phyloP scores from a whole-genome alignment of 2,329 filamentous ascomycete species.

The Neofusicoccum kwambonambiense region DNA sequence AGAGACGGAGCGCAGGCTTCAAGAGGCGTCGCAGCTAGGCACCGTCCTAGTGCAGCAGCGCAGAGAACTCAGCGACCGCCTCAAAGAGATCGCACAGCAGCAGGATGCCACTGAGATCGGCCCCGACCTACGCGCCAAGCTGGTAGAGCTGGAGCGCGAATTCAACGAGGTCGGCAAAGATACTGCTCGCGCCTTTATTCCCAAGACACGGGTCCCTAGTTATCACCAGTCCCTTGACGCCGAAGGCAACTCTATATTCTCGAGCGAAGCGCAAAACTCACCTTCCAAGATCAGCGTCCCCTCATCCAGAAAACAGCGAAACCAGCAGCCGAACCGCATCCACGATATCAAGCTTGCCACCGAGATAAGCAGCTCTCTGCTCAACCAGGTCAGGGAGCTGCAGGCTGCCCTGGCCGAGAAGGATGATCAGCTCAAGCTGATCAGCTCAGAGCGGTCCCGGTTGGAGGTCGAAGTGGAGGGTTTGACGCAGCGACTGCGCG shows the following conservation, averaged over 20 bases:
- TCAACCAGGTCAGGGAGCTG: slow-evolving; percentile 89
- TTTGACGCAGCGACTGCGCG: slow-evolving; percentile 75
- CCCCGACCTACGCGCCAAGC: slow-evolving; percentile 76
- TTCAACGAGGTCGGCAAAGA: slow-evolving; percentile 93
- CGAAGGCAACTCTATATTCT: slow-evolving; percentile 55
- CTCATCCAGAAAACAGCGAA: slow-evolving; percentile 76
- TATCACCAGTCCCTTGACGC: slow-evolving; percentile 30
- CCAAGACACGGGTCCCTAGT: slow-evolving; percentile 73
- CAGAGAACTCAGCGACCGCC: slow-evolving; percentile 73
- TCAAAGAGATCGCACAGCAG: slow-evolving; percentile 81
- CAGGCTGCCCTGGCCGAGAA: slow-evolving; percentile 82
- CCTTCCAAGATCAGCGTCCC: slow-evolving; percentile 87
- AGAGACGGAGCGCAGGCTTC: slow-evolving; percentile 87
- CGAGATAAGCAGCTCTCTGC: slow-evolving; percentile 91
- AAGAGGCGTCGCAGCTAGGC: slow-evolving; percentile 86
- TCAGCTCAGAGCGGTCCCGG: slow-evolving; percentile 71
- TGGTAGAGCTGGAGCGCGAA: slow-evolving; percentile 86
- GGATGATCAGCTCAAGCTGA: slow-evolving; percentile 77
- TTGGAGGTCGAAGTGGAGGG: slow-evolving; percentile 81
- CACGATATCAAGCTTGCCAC: slow-evolving; percentile 99
- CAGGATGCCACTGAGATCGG: slow-evolving; percentile 70
- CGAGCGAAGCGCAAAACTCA: slow-evolving; percentile 78
- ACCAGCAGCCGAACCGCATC: slow-evolving; percentile 82
- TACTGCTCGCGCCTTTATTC: slow-evolving; percentile 83
- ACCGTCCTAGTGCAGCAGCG: slow-evolving; percentile 85